Conservation (phyloP, 2,329 filamentous ascomycete genomes). For the Cryphonectria naterciae region DNA sequence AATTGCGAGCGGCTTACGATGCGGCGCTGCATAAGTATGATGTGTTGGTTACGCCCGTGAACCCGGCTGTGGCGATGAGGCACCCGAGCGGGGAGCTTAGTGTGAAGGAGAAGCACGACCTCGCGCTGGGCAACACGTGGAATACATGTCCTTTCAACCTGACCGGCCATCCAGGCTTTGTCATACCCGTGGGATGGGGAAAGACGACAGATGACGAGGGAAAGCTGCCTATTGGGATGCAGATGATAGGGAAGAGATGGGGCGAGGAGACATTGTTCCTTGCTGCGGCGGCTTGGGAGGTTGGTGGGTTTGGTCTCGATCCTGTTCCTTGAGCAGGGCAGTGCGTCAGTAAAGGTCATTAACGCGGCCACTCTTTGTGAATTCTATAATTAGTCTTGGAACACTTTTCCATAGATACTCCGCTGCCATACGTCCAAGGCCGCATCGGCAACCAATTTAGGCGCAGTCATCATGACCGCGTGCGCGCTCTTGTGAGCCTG, state of each 20-base stretch:
- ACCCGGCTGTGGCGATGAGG: slow-evolving; percentile 48
- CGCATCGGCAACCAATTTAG: slow-evolving; percentile 7
- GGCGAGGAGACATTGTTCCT: slow-evolving; percentile 37
- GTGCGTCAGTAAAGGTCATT: background rate
- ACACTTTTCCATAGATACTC: background rate
- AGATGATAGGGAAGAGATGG: slow-evolving; percentile 38
- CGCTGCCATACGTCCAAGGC: slow-evolving; percentile 4
- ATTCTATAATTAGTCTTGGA: background rate
- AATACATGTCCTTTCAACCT: slow-evolving; percentile 54
- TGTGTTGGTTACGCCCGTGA: slow-evolving; percentile 52
- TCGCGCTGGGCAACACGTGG: slow-evolving; percentile 48
- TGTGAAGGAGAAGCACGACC: slow-evolving; percentile 46
- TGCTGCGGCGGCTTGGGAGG: slow-evolving; percentile 38
- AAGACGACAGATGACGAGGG: slow-evolving; percentile 29
- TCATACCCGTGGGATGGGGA: slow-evolving; percentile 47
- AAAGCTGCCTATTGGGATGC: slow-evolving; percentile 39
- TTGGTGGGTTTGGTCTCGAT: slow-evolving; percentile 38
- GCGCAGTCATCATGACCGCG: slow-evolving; percentile 6
- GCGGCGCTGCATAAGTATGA: slow-evolving; percentile 47
- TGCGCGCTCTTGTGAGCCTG: slow-evolving; percentile 6
- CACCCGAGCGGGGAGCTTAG: slow-evolving; percentile 41
- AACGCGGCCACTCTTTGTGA: background rate
- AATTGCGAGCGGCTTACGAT: slow-evolving; percentile 54
- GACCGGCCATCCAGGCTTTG: slow-evolving; percentile 54
- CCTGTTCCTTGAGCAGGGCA: slow-evolving; percentile 30